phyloP scores from a whole-genome alignment of 768 basidiomycete species.

The Boletales sp. region DNA sequence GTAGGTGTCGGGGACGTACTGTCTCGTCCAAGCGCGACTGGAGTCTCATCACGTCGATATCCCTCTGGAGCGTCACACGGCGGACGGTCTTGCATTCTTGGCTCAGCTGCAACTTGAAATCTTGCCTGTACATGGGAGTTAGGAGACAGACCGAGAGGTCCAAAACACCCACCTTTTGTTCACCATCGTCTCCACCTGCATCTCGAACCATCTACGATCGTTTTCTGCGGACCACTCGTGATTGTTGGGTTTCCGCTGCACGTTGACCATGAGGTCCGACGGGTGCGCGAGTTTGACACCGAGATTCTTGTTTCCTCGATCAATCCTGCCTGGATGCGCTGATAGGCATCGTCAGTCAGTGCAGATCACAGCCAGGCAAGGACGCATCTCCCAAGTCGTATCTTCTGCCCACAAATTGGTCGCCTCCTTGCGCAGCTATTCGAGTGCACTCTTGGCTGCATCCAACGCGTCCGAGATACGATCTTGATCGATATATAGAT shows the following conservation, averaged over 20 bases:
- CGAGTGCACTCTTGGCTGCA: slow-evolving; percentile 54
- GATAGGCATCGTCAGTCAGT: slow-evolving; percentile 10
- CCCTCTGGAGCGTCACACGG: slow-evolving; percentile 75
- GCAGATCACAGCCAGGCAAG: background rate
- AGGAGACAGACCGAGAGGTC: background rate
- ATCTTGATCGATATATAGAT: slow-evolving; percentile 71
- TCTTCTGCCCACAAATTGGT: slow-evolving; percentile 53
- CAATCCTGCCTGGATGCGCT: slow-evolving; percentile 79
- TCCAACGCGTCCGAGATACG: slow-evolving; percentile 66
- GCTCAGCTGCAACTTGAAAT: slow-evolving; percentile 61
- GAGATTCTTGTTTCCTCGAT: slow-evolving; percentile 78
- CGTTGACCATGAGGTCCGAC: slow-evolving; percentile 82
- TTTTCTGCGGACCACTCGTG: slow-evolving; percentile 81
- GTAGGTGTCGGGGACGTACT: slow-evolving; percentile 39
- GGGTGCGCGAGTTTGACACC: slow-evolving; percentile 80
- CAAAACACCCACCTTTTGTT: slow-evolving; percentile 60
- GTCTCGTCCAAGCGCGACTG: slow-evolving; percentile 67
- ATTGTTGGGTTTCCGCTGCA: slow-evolving; percentile 89
- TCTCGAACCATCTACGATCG: slow-evolving; percentile 77
- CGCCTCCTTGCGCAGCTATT: slow-evolving; percentile 79
- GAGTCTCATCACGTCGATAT: slow-evolving; percentile 73
- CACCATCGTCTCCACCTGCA: slow-evolving; percentile 73
- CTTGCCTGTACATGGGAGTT: slow-evolving; percentile 50
- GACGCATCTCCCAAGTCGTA: slow-evolving; percentile 81
- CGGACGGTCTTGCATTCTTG: slow-evolving; percentile 74